A percentile compares a stretch with the other conserved stretches of the same genome.
phyloP scores from a whole-genome alignment of 2,329 filamentous ascomycete genomes.

The Fusarium sp. region DNA sequence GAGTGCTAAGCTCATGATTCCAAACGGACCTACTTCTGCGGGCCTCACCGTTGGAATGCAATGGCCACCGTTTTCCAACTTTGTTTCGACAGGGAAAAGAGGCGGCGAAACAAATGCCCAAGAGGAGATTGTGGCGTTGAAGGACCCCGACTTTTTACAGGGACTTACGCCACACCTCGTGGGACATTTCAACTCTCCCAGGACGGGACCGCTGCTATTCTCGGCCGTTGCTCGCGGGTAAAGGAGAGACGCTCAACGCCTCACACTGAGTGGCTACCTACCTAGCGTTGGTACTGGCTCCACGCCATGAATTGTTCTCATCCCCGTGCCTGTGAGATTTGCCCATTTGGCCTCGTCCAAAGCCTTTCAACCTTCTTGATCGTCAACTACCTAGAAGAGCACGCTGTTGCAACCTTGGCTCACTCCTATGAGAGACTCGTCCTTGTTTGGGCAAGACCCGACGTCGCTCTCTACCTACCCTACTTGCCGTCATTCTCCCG shows the following conservation, averaged over 20 bases:
- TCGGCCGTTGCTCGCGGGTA: neutral
- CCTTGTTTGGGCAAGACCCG: neutral
- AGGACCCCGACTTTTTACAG: conserved; percentile 7
- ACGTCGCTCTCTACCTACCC: neutral
- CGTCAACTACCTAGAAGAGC: conserved; percentile 3
- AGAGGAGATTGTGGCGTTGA: conserved; percentile 26
- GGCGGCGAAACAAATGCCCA: neutral
- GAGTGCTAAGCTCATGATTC: neutral
- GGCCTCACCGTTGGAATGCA: neutral
- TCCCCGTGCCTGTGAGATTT: conserved; percentile 23
- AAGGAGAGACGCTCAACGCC: too few species aligned
- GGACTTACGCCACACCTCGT: conserved; percentile 33
- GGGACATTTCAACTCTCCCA: neutral
- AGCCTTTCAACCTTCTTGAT: conserved; percentile 9
- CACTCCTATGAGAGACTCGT: neutral
- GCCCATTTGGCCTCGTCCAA: conserved; percentile 27
- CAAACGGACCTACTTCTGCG: neutral
- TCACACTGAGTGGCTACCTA: conserved; percentile 1
- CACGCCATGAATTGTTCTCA: neutral
- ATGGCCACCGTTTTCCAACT: neutral
- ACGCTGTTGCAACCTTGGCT: neutral
- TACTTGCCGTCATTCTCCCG: neutral
- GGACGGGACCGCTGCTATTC: conserved; percentile 15
- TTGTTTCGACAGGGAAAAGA: neutral
- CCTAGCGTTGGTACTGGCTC: conserved; percentile 5